Percentiles rank a stretch among this genome's conserved stretches.
phyloP scores from a whole-genome alignment of 371 early-diverging fungal species.

The Mucor irregularis region DNA sequence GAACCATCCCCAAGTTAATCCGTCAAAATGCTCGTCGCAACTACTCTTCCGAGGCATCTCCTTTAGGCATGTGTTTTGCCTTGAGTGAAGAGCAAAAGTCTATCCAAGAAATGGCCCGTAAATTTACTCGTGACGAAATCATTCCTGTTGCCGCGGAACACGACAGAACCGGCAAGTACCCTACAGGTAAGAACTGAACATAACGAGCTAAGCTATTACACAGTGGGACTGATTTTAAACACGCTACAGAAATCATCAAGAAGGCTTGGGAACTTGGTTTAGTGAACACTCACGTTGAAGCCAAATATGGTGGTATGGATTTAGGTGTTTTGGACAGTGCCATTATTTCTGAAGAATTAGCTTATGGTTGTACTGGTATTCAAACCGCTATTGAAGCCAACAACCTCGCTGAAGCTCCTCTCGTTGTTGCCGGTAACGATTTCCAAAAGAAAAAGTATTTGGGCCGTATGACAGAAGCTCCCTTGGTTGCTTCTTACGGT shows the following conservation, averaged over 20 bases:
- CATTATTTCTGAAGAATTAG: constrained; percentile 84
- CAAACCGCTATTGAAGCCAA: constrained; percentile 98
- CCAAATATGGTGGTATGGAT: constrained; percentile 86
- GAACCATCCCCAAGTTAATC: constrained; percentile 1
- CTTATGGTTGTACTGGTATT: constrained; percentile 96
- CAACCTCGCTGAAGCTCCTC: constrained; percentile 91
- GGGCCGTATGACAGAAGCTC: constrained; percentile 93
- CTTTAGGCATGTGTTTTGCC: constrained; percentile 55
- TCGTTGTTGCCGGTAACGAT: constrained; percentile 86
- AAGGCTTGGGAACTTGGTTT: constrained; percentile 97
- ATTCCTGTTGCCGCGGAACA: constrained; percentile 94
- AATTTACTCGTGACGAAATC: constrained; percentile 90
- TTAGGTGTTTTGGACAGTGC: constrained; percentile 82
- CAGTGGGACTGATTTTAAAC: no score
- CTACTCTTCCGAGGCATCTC: constrained; percentile 17
- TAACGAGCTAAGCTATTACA: no score
- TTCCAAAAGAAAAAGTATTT: constrained; percentile 88
- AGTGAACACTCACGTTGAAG: constrained; percentile 90
- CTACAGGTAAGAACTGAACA: no score
- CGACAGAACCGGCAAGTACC: constrained; percentile 94
- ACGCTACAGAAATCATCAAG: constrained; percentile 88
- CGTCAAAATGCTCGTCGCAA: constrained; percentile 4
- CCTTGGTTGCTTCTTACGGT: constrained; percentile 92
- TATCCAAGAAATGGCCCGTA: constrained; percentile 90
- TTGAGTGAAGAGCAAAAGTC: constrained; percentile 85